Evolutionary conservation across 495 filamentous ascomycete species (phyloP).

Genomic region (Wilcoxina mikolae): DNA sequence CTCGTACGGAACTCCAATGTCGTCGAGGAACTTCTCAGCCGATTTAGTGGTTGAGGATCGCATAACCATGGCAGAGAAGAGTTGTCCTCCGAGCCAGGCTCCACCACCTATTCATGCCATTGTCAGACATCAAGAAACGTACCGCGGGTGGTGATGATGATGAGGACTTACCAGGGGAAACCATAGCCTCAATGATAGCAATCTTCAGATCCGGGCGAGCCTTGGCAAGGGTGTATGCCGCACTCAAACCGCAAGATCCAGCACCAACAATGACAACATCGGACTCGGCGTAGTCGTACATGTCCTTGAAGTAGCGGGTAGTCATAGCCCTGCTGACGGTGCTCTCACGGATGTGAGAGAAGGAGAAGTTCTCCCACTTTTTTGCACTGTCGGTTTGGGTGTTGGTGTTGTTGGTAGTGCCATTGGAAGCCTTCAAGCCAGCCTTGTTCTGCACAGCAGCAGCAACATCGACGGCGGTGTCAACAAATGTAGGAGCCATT

Average conservation of each 20-base stretch:
- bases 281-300: conserved; percentile 77
- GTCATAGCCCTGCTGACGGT: conserved; percentile 88
- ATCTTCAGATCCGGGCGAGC: conserved; percentile 80
- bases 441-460: too few species aligned
- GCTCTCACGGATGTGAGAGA: conserved; percentile 74
- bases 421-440: conserved; percentile 35
- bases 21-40: conserved; percentile 64
- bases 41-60: conserved; percentile 46
- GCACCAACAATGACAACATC: conserved; percentile 86
- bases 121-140: too few species aligned
- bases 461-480: conserved; percentile 28
- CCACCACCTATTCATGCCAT: conserved; percentile 57
- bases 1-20: conserved; percentile 71
- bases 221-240: conserved; percentile 70
- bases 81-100: conserved; percentile 83
- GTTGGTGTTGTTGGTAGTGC: conserved; percentile 33
- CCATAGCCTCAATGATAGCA: conserved; percentile 74
- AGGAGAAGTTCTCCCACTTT: conserved; percentile 66
- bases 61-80: conserved; percentile 88
- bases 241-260: conserved; percentile 70
- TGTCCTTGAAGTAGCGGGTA: conserved; percentile 74
- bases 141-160: too few species aligned
- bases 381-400: conserved; percentile 46
- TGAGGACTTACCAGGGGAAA: conserved; percentile 49
- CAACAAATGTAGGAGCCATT: conserved; percentile 12